Evolutionary conservation across 2,329 filamentous ascomycete genomes (phyloP), one percentile per base, ranked within the genome.

Genomic region (Xylaria arbuscula): DNA sequence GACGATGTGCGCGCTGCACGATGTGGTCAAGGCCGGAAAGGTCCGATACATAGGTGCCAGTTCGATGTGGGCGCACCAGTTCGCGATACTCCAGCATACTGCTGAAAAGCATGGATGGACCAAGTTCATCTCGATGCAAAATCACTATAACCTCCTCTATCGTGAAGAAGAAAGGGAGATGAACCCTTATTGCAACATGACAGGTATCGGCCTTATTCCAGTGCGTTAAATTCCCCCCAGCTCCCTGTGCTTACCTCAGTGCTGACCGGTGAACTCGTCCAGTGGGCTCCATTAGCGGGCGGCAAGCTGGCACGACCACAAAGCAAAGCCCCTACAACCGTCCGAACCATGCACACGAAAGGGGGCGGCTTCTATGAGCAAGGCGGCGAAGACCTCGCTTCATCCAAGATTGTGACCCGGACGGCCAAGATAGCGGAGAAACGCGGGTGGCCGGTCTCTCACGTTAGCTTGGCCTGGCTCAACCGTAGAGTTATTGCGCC

Each of bases 121-220:
- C 17, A 86, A 88, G 75, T 89, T 90, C 74, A 78, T 89, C 70
- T 84, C 81, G 19, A 90, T 90, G 88, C 88, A 90, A 73, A 88
- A 88, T 72, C 82, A 85, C 64, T 86, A 90, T 77, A 89, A 87
- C 73, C 78, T 88, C 9, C 75, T 88, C 3, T 90, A 90, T 77
- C 84, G 90, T n/a, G 89, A 92, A 75, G 90, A 92, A 66, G 81
- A 83, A 76, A 79, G 81, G 50, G 81, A 83, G 76, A 82, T 83
- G 81, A 82, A 77, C 73, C 78, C 78, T 42, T 83, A 80, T 75
- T 83, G 81, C 74, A 76, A 78, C 69, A 78, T 79, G 48, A 82
- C 81, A 1, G 80, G 80, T 28, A 80, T 83, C 5, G 81, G 80
- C 2, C 11, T 28, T 28, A 28, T 53, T 17, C 22, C 50, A 32